These are phyloP conservation scores for Boechera divaricarpa DNA, from an alignment of 345 rosid species.

Conservation along the genomic window DNA sequence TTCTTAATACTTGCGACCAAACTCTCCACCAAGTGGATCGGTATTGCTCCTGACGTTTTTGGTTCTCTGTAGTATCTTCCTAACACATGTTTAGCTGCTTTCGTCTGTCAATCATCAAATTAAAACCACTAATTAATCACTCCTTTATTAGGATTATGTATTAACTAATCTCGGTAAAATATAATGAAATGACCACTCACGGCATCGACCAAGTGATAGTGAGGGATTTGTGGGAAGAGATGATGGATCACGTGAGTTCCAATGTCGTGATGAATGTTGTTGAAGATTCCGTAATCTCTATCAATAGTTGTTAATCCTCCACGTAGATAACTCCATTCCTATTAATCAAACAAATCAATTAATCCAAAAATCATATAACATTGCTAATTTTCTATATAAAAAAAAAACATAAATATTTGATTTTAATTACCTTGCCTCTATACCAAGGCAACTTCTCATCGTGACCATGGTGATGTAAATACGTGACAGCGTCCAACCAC, in stretches of 20 bases:
- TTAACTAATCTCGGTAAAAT: neutral
- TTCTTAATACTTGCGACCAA: slow-evolving; percentile 59
- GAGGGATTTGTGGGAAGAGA: slow-evolving; percentile 96
- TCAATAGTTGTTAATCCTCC: slow-evolving; percentile 93
- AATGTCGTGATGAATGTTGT: slow-evolving; percentile 84
- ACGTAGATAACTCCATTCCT: slow-evolving; percentile 90
- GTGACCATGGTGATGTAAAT: slow-evolving; percentile 88
- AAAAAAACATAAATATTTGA: neutral
- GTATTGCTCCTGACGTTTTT: slow-evolving; percentile 67
- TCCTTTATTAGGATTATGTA: neutral
- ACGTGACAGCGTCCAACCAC: slow-evolving; percentile 90
- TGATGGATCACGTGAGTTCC: slow-evolving; percentile 96
- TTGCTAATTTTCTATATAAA: neutral
- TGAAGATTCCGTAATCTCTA: slow-evolving; percentile 79
- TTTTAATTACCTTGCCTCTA: slow-evolving; percentile 79
- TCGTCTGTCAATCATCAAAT: slow-evolving; percentile 51
- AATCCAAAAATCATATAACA: neutral
- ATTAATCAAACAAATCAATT: neutral
- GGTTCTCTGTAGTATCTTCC: slow-evolving; percentile 90
- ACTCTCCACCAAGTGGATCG: slow-evolving; percentile 64
- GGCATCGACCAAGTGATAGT: slow-evolving; percentile 82
- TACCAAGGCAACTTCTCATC: slow-evolving; percentile 91
- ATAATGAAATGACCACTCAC: slow-evolving; percentile 40
- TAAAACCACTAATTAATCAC: neutral
- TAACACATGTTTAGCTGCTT: slow-evolving; percentile 72